phyloP scores from a whole-genome alignment of 75 land plant genomes.

The Selaginella tamariscina region DNA sequence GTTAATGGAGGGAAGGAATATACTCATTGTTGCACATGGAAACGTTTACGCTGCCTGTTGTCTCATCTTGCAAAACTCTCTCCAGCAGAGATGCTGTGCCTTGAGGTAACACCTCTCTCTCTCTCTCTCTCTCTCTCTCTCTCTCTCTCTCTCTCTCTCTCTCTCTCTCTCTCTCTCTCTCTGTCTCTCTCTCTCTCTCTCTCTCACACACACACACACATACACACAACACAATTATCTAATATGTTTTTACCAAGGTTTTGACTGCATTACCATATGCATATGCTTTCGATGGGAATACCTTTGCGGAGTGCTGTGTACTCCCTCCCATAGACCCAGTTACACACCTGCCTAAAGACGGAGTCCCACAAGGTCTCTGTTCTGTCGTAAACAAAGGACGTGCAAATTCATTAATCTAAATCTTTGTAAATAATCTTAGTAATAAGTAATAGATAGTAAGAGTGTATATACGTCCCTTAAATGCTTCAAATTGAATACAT shows the following conservation, averaged over 20 bases:
- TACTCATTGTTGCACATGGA: constrained; percentile 41
- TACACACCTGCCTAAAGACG: constrained; percentile 13
- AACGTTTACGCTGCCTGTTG: constrained; percentile 40
- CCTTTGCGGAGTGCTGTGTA: constrained; percentile 33
- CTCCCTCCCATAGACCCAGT: constrained; percentile 26
- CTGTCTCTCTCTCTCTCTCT: too few relatives aligned
- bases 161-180: too few relatives aligned
- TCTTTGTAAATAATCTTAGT: too few relatives aligned
- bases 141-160: too few relatives aligned
- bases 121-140: background rate
- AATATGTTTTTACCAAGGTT: constrained; percentile 17
- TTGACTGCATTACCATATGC: constrained; percentile 41
- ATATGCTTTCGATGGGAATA: constrained; percentile 32
- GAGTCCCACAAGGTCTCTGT: constrained; percentile 23
- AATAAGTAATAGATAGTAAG: too few relatives aligned
- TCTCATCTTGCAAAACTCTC: constrained; percentile 31
- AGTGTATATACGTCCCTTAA: too few relatives aligned
- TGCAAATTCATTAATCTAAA: constrained; percentile 35
- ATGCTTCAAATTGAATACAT: too few relatives aligned
- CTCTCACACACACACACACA: too few relatives aligned
- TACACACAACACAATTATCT: too few relatives aligned
- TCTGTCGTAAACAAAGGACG: constrained; percentile 31
- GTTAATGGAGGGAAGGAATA: constrained; percentile 33
- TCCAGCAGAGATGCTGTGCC: constrained; percentile 35
- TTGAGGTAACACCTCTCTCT: constrained; percentile 25